phyloP scores from a whole-genome alignment of 1,284 basidiomycete genomes.

The Marasmius fiardii region DNA sequence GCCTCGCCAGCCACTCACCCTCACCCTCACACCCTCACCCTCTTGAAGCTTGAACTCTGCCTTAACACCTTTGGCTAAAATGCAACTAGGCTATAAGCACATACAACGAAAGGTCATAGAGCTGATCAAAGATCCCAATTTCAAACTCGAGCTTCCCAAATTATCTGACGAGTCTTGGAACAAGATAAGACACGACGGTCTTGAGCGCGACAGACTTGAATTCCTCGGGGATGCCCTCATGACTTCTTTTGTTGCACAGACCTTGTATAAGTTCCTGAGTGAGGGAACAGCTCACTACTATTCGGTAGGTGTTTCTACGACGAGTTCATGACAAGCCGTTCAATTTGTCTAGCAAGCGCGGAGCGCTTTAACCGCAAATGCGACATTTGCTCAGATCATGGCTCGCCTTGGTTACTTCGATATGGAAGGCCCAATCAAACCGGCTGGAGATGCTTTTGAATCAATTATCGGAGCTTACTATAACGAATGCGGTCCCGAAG shows the following conservation, averaged over 20 bases:
- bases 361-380: constrained; percentile 22
- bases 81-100: constrained; percentile 2
- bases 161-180: constrained; percentile 18
- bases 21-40: not conserved
- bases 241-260: constrained; percentile 18
- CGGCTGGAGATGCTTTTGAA: constrained; percentile 25
- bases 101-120: constrained; percentile 19
- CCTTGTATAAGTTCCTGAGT: constrained; percentile 17
- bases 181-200: constrained; percentile 12
- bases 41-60: constrained; percentile 7
- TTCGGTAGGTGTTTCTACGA: constrained; percentile 18
- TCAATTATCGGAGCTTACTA: constrained; percentile 23
- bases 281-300: constrained; percentile 20
- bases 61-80: no score
- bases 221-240: constrained; percentile 26
- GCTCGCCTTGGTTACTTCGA: constrained; percentile 18
- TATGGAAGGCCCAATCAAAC: constrained; percentile 17
- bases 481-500: constrained; percentile 17
- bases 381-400: constrained; percentile 27
- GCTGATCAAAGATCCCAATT: constrained; percentile 14
- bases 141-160: constrained; percentile 19
- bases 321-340: not conserved
- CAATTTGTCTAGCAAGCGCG: constrained; percentile 16
- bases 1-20: not conserved
- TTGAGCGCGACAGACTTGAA: constrained; percentile 22